These are phyloP conservation scores for Rickenella mellea DNA, from an alignment of 768 basidiomycete species.

Conservation along the genomic window DNA sequence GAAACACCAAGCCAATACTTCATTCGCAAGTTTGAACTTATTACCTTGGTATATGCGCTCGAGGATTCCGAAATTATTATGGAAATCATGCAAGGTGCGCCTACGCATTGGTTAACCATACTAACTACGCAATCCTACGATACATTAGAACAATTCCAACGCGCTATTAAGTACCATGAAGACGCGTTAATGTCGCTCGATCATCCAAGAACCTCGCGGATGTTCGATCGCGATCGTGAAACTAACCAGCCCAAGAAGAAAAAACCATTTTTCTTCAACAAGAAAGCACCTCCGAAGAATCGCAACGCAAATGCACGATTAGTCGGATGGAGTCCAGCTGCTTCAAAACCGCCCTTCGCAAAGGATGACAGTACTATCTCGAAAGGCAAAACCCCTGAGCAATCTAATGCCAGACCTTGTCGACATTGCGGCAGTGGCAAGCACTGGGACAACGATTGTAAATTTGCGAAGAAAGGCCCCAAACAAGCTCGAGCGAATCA, in stretches of 20 bases:
- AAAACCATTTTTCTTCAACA: neutral
- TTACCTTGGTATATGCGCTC: slow-evolving; percentile 7
- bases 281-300: neutral
- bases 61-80: slow-evolving; percentile 23
- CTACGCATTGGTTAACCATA: slow-evolving; percentile 16
- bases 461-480: slow-evolving; percentile 13
- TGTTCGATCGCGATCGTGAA: neutral
- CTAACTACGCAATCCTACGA: slow-evolving; percentile 15
- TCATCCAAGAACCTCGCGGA: neutral
- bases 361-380: slow-evolving; percentile 15
- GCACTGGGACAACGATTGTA: slow-evolving; percentile 27
- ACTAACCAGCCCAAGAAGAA: neutral
- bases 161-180: too few species aligned
- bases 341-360: slow-evolving; percentile 12
- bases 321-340: slow-evolving; percentile 3
- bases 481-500: slow-evolving; percentile 14
- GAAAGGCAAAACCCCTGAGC: slow-evolving; percentile 4
- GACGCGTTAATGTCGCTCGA: slow-evolving; percentile 11
- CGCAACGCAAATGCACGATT: neutral
- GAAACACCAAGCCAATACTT: slow-evolving; percentile 27
- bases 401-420: slow-evolving; percentile 1
- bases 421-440: slow-evolving; percentile 15
- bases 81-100: slow-evolving; percentile 26
- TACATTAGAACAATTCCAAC: slow-evolving; percentile 12
- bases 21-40: slow-evolving; percentile 21